Base-by-base conservation (phyloP, 75 land plant genomes). In the Cryptomeria japonica region DNA sequence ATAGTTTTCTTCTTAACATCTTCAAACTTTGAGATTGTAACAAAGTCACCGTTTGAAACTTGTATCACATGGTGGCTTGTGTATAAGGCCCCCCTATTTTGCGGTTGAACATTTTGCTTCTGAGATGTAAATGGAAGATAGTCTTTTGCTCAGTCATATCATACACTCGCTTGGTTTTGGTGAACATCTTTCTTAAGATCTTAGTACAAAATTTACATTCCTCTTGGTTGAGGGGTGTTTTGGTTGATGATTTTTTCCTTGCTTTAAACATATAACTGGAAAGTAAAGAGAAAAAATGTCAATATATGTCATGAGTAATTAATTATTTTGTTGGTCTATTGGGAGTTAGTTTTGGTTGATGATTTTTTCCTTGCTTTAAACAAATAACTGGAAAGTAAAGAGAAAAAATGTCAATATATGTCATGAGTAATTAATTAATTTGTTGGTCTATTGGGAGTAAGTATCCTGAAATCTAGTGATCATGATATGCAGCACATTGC, bases 401-500 rank as follows among this genome's bases (percentile, higher is more conserved):
- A 28, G 42, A 41, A 11, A 41, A 41, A 25, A 41, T 83, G 18
- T 42, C 16, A 83, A 28, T 5, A 3, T 83, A n/a, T 44, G 8
- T 15, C 19, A 22, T 25, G 44, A 25, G 32, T 83, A 83, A 1
- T 3, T 78, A 37, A 78, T 78, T 78, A 19, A 32, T 80, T 18
- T 83, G 49, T 25, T 37, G 31, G n/a, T 83, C n/a, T 83, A 41
- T 41, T 83, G 44, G 84, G 37, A 75, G 36, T 6, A 11, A 0
- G 10, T 34, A 75, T 75, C 13, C 34, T 87, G 25, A 76, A 19
- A 22, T 87, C 42, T 36, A 46, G 32, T 39, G 83, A 12, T 41
- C 19, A 19, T 37, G 37, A 10, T 37, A 18, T 88, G 88, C 96
- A 98, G 99, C 99, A 98, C 86, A 98, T 98, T 90, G 99, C 99